Conservation (phyloP, 2,329 filamentous ascomycete genomes). For the Cordyceps javanica region DNA sequence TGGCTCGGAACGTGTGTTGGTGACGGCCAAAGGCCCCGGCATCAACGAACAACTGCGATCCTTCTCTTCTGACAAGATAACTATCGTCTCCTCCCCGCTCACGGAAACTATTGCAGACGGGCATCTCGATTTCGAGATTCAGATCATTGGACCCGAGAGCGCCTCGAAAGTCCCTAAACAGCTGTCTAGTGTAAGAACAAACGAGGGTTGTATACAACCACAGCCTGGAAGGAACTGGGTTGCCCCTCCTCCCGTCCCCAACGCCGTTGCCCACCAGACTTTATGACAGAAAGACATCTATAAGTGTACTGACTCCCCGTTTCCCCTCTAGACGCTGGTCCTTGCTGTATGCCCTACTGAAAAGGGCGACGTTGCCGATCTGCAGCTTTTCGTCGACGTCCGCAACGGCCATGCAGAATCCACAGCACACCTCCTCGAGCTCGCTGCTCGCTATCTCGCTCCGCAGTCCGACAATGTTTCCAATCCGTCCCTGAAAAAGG, state of each 20-base stretch:
- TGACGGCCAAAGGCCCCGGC: conserved; percentile 4
- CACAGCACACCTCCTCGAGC: conserved; percentile 7
- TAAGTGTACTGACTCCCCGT: not conserved
- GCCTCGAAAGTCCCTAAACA: conserved; percentile 7
- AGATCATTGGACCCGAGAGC: not conserved
- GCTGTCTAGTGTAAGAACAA: conserved; percentile 9
- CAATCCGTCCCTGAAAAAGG: not conserved
- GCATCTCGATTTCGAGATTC: conserved; percentile 6
- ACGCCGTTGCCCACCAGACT: too few species aligned
- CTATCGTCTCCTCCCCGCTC: not conserved
- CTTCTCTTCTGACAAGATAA: not conserved
- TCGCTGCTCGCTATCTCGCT: conserved; percentile 11
- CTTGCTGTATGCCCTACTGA: not conserved
- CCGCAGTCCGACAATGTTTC: not conserved
- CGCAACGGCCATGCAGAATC: conserved; percentile 9
- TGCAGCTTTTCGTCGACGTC: conserved; percentile 11
- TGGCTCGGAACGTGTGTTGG: conserved; percentile 5
- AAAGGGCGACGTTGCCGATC: not conserved
- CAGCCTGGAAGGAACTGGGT: not conserved
- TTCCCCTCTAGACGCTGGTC: not conserved
- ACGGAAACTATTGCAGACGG: not conserved
- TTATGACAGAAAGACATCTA: too few species aligned
- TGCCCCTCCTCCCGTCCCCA: not conserved
- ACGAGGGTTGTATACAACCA: not conserved
- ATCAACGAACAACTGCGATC: conserved; percentile 6